Conservation (phyloP, 2,329 filamentous ascomycete species). For the Xylaria polymorpha region DNA sequence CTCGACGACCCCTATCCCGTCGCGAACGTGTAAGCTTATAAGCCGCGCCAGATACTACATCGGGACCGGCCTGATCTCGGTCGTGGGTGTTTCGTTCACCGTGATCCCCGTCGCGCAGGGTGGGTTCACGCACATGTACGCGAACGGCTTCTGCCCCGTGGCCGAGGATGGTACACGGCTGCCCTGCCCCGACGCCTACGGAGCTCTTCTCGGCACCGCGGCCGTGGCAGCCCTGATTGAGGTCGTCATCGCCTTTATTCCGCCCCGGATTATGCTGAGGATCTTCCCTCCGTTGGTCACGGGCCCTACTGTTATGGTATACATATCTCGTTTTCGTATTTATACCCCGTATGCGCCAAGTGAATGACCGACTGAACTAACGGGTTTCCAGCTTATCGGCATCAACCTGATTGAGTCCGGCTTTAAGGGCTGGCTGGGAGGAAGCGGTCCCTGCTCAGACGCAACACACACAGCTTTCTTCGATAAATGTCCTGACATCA, state of each 20-base stretch:
- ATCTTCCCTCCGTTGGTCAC: conserved; percentile 85
- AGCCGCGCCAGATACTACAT: conserved; percentile 71
- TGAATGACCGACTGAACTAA: not conserved
- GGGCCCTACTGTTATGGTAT: conserved; percentile 72
- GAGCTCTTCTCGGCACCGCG: conserved; percentile 77
- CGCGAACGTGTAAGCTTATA: conserved; percentile 9
- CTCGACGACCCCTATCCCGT: not conserved
- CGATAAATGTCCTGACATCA: conserved; percentile 72
- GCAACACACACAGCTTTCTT: conserved; percentile 66
- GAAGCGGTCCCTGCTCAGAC: conserved; percentile 69
- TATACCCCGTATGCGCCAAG: not conserved
- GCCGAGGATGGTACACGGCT: conserved; percentile 72
- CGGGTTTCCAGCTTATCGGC: conserved; percentile 68
- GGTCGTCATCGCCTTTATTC: conserved; percentile 79
- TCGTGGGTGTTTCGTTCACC: conserved; percentile 82
- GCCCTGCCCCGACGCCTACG: conserved; percentile 81
- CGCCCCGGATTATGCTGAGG: conserved; percentile 73
- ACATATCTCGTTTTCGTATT: conserved; percentile 8
- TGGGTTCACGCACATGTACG: conserved; percentile 81
- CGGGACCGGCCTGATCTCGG: conserved; percentile 83
- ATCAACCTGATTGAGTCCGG: conserved; percentile 77
- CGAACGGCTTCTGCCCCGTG: conserved; percentile 73
- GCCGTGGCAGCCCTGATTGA: conserved; percentile 75
- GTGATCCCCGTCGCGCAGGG: conserved; percentile 80
- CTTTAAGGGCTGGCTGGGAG: conserved; percentile 83